These are phyloP conservation scores for Cynara cardunculus DNA, from an alignment of 129 eudicot genomes.

Conservation along the genomic window DNA sequence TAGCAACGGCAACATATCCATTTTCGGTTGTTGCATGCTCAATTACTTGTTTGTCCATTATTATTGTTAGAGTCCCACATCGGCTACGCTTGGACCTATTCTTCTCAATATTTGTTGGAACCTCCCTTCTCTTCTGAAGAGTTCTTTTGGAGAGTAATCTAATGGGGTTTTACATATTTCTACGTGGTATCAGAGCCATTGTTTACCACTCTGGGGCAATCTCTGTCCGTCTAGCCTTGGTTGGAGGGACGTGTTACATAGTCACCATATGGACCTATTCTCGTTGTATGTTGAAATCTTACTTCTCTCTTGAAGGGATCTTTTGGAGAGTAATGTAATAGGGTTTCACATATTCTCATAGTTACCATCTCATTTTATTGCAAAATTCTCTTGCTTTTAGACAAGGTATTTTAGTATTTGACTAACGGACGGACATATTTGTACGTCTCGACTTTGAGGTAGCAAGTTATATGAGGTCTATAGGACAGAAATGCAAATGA, in stretches of 20 bases:
- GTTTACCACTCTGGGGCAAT: too few relatives aligned
- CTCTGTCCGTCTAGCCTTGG: too few relatives aligned
- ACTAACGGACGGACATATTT: constrained; percentile 15
- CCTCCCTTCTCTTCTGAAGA: too few relatives aligned
- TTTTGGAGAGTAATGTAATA: too few relatives aligned
- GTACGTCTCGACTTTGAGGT: constrained; percentile 6
- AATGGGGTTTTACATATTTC: background rate
- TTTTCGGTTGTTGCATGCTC: background rate
- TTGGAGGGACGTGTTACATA: too few relatives aligned
- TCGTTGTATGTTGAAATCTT: too few relatives aligned
- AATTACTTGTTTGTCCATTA: background rate
- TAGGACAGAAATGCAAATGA: background rate
- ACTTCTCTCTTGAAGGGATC: too few relatives aligned
- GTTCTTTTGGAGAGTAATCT: background rate
- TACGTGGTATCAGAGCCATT: background rate
- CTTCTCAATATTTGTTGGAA: too few relatives aligned
- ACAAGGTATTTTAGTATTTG: constrained; percentile 22
- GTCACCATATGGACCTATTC: too few relatives aligned
- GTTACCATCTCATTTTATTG: background rate
- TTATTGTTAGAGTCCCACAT: background rate
- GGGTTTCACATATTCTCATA: too few relatives aligned
- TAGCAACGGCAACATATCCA: background rate
- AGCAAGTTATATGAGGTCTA: constrained; percentile 2
- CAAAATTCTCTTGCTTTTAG: background rate
- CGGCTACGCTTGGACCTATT: too few relatives aligned